Conservation (phyloP, 75 land plant species). For the Cryptomeria japonica region DNA sequence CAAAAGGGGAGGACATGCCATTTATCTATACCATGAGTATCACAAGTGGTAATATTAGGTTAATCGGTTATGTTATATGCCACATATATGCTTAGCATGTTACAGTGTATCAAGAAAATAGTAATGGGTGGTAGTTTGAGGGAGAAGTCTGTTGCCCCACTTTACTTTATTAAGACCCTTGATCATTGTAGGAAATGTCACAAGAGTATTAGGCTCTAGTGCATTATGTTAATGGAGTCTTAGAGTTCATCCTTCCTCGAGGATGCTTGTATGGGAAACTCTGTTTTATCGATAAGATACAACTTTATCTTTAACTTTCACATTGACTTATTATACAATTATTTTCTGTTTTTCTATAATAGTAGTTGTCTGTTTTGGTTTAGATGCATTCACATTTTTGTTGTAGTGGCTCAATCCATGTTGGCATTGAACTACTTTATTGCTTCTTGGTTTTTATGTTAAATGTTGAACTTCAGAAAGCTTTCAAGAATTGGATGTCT, state of each 20-base stretch:
- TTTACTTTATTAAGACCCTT: no score
- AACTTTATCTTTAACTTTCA: neutral
- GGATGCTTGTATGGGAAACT: neutral
- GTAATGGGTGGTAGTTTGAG: neutral
- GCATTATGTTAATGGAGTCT: neutral
- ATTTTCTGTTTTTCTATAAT: no score
- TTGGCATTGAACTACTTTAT: neutral
- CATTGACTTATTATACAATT: neutral
- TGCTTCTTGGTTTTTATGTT: no score
- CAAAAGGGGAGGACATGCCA: neutral
- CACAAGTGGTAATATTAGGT: neutral
- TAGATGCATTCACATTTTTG: neutral
- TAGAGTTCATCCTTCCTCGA: neutral
- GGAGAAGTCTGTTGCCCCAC: neutral
- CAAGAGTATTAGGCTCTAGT: neutral
- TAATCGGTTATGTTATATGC: no score
- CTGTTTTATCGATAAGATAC: neutral
- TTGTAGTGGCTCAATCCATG: neutral
- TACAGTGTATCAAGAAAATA: neutral
- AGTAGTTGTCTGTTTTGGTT: neutral
- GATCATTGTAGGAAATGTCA: neutral
- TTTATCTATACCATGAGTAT: neutral
- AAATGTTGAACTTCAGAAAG: neutral
- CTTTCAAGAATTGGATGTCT: neutral
- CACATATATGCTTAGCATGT: neutral